Conservation (phyloP, 2,329 filamentous ascomycete genomes). For the Fonsecaea erecta region DNA sequence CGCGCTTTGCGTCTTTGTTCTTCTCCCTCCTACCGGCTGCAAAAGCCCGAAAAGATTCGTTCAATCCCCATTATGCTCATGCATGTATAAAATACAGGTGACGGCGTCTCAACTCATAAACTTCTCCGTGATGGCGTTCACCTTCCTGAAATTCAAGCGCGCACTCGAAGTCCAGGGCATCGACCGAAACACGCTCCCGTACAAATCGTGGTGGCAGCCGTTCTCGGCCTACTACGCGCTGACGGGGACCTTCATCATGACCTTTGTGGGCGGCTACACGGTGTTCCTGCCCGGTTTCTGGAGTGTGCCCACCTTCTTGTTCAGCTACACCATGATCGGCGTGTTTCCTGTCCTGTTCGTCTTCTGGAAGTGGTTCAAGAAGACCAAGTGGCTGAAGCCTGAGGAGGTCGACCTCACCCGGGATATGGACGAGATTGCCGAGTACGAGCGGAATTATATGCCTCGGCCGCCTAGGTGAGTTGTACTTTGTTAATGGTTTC, state of each 20-base stretch:
- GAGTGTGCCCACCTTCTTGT: conserved; percentile 72
- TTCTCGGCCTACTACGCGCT: conserved; percentile 72
- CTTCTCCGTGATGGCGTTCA: conserved; percentile 70
- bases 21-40: not conserved
- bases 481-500: too few species aligned
- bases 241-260: conserved; percentile 68
- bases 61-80: not conserved
- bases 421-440: conserved; percentile 69
- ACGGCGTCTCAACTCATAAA: conserved; percentile 78
- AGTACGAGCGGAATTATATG: conserved; percentile 67
- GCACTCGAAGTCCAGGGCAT: conserved; percentile 72
- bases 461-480: conserved; percentile 59
- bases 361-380: conserved; percentile 72
- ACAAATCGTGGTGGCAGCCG: conserved; percentile 71
- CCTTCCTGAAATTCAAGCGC: conserved; percentile 73
- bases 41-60: not conserved
- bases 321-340: conserved; percentile 76
- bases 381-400: conserved; percentile 61
- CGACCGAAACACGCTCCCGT: conserved; percentile 69
- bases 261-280: conserved; percentile 74
- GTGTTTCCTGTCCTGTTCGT: conserved; percentile 71
- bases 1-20: not conserved
- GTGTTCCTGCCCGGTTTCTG: conserved; percentile 74
- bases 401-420: conserved; percentile 66
- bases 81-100: conserved; percentile 45